phyloP scores from a whole-genome alignment of 257 asterid species.

The Nemophila menziesii region DNA sequence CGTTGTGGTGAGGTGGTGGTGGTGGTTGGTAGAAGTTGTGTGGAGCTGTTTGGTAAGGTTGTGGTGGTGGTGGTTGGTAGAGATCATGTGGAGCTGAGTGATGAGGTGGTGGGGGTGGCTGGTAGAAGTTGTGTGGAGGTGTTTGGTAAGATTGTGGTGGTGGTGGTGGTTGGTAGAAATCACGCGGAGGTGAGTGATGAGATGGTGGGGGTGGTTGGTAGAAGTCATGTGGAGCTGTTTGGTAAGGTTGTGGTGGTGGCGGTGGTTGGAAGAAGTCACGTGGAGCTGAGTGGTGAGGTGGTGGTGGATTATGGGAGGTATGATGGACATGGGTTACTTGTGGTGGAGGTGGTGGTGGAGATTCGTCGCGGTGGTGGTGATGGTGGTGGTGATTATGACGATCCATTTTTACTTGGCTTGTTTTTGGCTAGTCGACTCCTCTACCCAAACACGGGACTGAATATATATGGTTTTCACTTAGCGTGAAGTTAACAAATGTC shows the following conservation, averaged over 20 bases:
- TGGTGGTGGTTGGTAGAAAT: constrained; percentile 12
- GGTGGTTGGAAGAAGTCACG: constrained; percentile 7
- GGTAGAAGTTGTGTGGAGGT: constrained; percentile 18
- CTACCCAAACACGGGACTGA: background rate
- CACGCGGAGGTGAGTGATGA: background rate
- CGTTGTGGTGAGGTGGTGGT: constrained; percentile 11
- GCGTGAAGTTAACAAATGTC: too few species aligned
- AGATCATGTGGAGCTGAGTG: background rate
- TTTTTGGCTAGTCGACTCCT: background rate
- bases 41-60: constrained; percentile 15
- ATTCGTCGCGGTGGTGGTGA: background rate
- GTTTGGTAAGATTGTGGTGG: constrained; percentile 10
- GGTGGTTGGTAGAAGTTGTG: constrained; percentile 17
- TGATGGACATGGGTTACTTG: constrained; percentile 22
- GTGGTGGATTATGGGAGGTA: constrained; percentile 16
- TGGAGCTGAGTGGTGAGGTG: background rate
- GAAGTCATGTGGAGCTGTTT: constrained; percentile 16
- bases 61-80: constrained; percentile 15
- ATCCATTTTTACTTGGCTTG: background rate
- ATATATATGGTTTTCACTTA: too few species aligned
- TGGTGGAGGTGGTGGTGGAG: constrained; percentile 22
- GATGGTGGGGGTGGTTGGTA: constrained; percentile 14
- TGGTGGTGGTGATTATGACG: background rate
- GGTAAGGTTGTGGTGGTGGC: constrained; percentile 12
- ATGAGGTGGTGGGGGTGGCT: constrained; percentile 13